Conservation (phyloP, 768 basidiomycete genomes). For the Mrakia gelida region DNA sequence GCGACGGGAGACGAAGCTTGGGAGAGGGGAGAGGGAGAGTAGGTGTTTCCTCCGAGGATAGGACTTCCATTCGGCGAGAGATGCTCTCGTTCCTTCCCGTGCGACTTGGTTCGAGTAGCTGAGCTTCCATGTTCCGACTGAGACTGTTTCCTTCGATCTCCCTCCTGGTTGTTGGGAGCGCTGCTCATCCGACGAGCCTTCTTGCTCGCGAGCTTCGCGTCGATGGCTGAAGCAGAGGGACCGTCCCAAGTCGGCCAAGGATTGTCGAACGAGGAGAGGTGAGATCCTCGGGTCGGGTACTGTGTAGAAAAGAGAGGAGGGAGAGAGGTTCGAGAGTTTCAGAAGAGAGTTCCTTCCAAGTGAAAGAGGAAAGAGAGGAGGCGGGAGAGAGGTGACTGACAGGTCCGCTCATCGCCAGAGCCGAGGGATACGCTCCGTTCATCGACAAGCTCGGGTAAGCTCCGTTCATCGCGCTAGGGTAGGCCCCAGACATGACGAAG, state of each 20-base stretch:
- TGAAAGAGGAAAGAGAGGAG: no score
- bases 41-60: not conserved
- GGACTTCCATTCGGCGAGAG: not conserved
- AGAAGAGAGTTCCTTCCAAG: no score
- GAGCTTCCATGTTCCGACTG: not conserved
- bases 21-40: constrained; percentile 14
- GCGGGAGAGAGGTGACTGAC: not conserved
- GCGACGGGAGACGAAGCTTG: not conserved
- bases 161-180: not conserved
- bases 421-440: constrained; percentile 3
- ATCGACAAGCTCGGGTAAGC: not conserved
- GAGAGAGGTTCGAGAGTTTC: not conserved
- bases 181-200: constrained; percentile 18
- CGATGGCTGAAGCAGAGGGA: not conserved
- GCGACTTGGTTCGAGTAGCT: not conserved
- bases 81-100: not conserved
- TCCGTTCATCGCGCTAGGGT: not conserved
- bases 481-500: constrained; percentile 17
- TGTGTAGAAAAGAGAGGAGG: not conserved
- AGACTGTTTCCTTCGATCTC: not conserved
- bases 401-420: constrained; percentile 20
- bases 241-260: constrained; percentile 22
- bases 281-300: constrained; percentile 14
- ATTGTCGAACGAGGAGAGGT: constrained; percentile 11
- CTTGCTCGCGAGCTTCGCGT: constrained; percentile 14